Base-by-base conservation (phyloP, 2,329 filamentous ascomycete species). In the Sporothrix protearum region DNA sequence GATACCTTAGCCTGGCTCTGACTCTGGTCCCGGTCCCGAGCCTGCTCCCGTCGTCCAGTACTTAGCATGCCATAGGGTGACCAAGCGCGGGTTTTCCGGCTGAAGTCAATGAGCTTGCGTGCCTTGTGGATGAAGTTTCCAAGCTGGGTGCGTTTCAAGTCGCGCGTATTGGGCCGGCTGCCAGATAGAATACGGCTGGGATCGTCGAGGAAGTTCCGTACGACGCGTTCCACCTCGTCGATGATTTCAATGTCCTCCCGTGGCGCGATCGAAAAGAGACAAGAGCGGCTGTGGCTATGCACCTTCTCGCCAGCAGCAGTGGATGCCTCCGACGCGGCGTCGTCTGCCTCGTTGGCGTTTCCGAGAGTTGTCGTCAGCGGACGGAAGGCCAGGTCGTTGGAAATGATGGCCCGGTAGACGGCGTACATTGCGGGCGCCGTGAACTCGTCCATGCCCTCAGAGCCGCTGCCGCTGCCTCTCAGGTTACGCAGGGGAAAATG, bases 331-430 rank as follows among this genome's bases (percentile, higher is more conserved):
- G 70, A 28, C 6, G 33, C 42, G 45, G 59, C 63, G 10, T 71
- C 67, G 66, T 45, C 49, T 2, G 49, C 25, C 28, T 69, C 64
- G 39, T 45, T 47, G 61, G 85, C 78, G 74, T 85, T 76, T 79
- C 84, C 79, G 22, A 70, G 59, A 36, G 64, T 68, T 8, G 72
- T 67, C 16, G 78, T 86, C 66, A 75, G 74, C 1, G 85, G 82
- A 1, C 84, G 83, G 77, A 94, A 92, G 36, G 84, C 87, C 69
- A 88, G 83, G 9, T 89, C 88, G 72, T 89, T 85, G 53, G 85
- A 82, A 30, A 85, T 78, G 8, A 95, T 78, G 9, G 89, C 86
- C 71, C 87, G 87, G 75, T 93, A 90, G 7, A 94, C 88, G 3
- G 92, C 91, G 76, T 93, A 92, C 5, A 93, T 80, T 9, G 85